Base-by-base conservation (phyloP, 305 asterid genomes). In the Nicotiana rustica region DNA sequence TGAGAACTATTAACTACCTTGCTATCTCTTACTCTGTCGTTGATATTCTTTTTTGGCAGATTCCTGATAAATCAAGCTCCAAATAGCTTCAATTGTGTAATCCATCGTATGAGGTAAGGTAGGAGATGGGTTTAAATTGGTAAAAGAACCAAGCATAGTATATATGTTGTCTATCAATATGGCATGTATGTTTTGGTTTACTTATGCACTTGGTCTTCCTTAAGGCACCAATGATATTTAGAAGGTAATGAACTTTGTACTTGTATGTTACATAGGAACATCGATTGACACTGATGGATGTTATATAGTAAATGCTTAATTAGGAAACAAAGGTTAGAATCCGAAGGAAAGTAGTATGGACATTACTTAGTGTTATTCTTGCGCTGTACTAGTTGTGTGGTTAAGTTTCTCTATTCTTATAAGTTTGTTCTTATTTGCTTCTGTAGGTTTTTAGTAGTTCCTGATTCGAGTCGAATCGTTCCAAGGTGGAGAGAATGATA, bases 361-460 rank as follows among this genome's bases (percentile, higher is more conserved):
- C 36, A 70, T 70, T 44, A 5, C 19, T 57, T 44, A 70, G 78
- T 70, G 59, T 18, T 60, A 59, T 60, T 60, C 29, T 60, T 60
- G 65, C 21, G 29, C 5, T 70, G 17, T 12, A 64, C n/a, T 12
- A 25, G n/a, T 25, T 25, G 69, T 64, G 36, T 64, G 69, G 13
- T 25, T 10, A 44, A 41, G 78, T 70, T 70, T 70, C 36, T 70
- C 17, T 44, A 18, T 44, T 44, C 78, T 44, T 0, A 44, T n/a
- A n/a, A 70, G 36, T 70, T 62, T 25, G 68, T 21, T 44, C 60
- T 19, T 44, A 44, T 70, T 44, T 70, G 78, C 78, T 14, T 13
- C 18, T 44, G 49, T 8, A 41, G 49, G 49, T 70, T 12, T 70
- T 19, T 5, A 12, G 35, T 1, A 44, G 36, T 70, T 44, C 60